Conservation (phyloP, 306 rosid genomes). For the Ormosia semicastrata region DNA sequence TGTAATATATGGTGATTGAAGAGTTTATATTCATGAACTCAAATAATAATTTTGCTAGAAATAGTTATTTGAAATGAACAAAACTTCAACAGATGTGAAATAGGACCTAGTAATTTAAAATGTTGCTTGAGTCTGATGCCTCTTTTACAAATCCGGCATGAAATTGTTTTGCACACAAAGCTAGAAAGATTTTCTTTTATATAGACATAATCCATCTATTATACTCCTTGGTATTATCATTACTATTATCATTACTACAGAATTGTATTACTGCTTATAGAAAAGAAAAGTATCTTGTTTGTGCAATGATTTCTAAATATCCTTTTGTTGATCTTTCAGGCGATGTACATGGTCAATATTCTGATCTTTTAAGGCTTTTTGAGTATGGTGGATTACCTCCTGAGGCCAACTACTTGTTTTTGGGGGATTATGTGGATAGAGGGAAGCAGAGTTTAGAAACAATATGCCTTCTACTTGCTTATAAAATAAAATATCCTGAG, state of each 20-base stretch:
- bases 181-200: conserved; percentile 1
- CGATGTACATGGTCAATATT: conserved; percentile 86
- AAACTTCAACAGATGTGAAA: not conserved
- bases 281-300: not conserved
- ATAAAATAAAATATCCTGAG: conserved; percentile 46
- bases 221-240: not conserved
- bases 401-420: conserved; percentile 70
- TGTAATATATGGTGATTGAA: not conserved
- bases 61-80: not conserved
- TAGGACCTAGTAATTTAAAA: not conserved
- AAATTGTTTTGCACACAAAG: conserved; percentile 9
- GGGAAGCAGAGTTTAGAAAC: conserved; percentile 65
- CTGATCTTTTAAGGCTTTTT: conserved; percentile 60
- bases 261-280: not conserved
- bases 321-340: conserved; percentile 46
- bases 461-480: conserved; percentile 47
- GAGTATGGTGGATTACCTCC: conserved; percentile 92
- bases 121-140: conserved; percentile 1
- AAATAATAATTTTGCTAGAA: conserved; percentile 1
- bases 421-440: conserved; percentile 61
- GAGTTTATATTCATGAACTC: not conserved
- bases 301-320: conserved; percentile 6
- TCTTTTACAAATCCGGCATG: not conserved
- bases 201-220: conserved; percentile 7
- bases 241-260: conserved; percentile 6